phyloP scores from a whole-genome alignment of 768 basidiomycete genomes.

The Mycena albidolilacea region DNA sequence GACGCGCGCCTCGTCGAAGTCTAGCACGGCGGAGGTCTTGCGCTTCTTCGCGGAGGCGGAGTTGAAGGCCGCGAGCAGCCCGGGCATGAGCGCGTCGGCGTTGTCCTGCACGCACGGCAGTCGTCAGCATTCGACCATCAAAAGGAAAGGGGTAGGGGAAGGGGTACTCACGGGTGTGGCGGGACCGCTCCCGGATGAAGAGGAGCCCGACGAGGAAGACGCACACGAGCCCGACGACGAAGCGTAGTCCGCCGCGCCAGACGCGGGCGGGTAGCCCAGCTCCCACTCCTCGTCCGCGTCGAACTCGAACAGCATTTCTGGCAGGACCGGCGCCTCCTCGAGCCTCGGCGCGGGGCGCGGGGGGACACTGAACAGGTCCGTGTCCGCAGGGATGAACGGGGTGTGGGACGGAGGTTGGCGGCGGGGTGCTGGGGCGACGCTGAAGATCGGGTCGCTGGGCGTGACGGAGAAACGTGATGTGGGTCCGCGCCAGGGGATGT shows the following conservation, averaged over 20 bases:
- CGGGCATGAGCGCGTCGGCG: not conserved
- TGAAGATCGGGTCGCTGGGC: constrained; percentile 39
- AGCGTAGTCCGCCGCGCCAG: constrained; percentile 34
- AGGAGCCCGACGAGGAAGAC: not conserved
- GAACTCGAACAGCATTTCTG: constrained; percentile 49
- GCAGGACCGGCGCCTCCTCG: constrained; percentile 26
- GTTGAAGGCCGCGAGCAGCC: not conserved
- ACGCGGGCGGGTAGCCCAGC: constrained; percentile 21
- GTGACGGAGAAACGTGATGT: constrained; percentile 40
- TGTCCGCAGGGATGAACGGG: not conserved
- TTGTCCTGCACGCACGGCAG: constrained; percentile 20
- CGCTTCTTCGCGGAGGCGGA: constrained; percentile 18
- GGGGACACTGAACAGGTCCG: constrained; percentile 27
- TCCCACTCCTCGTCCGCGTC: constrained; percentile 43
- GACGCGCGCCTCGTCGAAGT: constrained; percentile 3
- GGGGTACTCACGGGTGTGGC: constrained; percentile 48
- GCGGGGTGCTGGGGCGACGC: not conserved
- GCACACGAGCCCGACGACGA: constrained; percentile 22
- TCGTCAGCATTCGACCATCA: not conserved
- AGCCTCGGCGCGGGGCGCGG: constrained; percentile 22
- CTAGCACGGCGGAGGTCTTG: constrained; percentile 6
- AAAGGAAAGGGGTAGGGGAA: too few species aligned
- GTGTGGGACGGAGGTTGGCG: not conserved
- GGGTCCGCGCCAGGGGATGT: constrained; percentile 42
- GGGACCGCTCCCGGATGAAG: constrained; percentile 40